Conservation (phyloP, 208 protist species). For the Trypanosoma melophagium region DNA sequence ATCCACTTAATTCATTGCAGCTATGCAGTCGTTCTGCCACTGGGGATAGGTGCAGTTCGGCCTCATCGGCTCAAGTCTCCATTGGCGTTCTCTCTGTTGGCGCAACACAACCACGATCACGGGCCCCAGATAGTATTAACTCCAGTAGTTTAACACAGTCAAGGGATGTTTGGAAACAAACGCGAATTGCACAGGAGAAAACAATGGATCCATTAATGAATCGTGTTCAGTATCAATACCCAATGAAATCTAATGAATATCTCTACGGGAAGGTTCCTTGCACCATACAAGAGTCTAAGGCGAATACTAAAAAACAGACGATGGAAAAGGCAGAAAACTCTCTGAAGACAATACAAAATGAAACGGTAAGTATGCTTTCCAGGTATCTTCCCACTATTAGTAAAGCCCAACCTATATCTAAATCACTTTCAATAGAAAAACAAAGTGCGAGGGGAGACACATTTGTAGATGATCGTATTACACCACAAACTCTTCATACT, state of each 20-base stretch:
- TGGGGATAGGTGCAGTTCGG: background rate
- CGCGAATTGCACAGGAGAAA: background rate
- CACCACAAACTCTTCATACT: slow-evolving; percentile 48
- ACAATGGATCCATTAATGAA: slow-evolving; percentile 7
- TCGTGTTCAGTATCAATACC: slow-evolving; percentile 7
- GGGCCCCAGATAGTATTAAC: background rate
- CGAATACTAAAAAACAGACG: background rate
- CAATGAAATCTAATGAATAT: slow-evolving; percentile 2
- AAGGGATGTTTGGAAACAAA: background rate
- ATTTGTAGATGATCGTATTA: slow-evolving; percentile 56
- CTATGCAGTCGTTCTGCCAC: too few species aligned
- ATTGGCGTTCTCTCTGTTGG: background rate
- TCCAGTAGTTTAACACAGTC: background rate
- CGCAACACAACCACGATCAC: background rate
- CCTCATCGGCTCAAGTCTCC: background rate
- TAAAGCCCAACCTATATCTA: background rate
- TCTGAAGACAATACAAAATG: slow-evolving; percentile 14
- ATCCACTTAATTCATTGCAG: too few species aligned
- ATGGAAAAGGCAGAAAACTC: slow-evolving; percentile 10
- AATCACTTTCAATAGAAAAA: background rate
- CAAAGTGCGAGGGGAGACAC: background rate
- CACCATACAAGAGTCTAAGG: background rate
- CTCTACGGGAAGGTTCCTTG: background rate
- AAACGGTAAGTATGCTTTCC: slow-evolving; percentile 17
- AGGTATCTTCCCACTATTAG: slow-evolving; percentile 16